Evolutionary conservation across 768 basidiomycete species (phyloP), one percentile per base, ranked within the genome.

Genomic region (Coprinopsis sp.): DNA sequence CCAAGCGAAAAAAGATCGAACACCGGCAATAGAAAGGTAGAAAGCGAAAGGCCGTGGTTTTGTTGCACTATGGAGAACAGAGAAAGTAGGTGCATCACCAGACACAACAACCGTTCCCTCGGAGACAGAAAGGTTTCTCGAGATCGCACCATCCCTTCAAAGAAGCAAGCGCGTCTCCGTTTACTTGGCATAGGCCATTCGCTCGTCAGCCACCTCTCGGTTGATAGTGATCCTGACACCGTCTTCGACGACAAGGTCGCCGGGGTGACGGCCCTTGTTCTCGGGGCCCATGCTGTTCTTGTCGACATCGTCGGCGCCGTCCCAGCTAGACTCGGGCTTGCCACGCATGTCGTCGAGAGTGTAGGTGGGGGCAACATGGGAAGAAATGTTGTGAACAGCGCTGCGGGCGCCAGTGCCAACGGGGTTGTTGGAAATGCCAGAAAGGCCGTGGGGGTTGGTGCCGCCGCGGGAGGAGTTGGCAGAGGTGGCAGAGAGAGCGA

Each of bases 331-430:
- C 48, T 73, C 73, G 18, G 70, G 67, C 55, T 75, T 76, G 37
- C 66, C 51, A 45, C 70, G 70, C 59, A 79, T 74, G 39, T 76
- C 70, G 54, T 81, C 77, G 39, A 79, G 72, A 10, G 79, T 81
- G 49, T 75, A 71, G 30, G 76, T 69, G 64, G 76, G 64, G 57
- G 62, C 27, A 62, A 58, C 30, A 65, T 58, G 51, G 68, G 64
- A 56, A 12, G 68, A 58, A 49, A 68, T 69, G 45, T 68, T 61
- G 63, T 70, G 64, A 24, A 67, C 64, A 14, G 65, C 59, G 37
- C 43, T 52, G 50, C 50, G 51, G 25, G 48, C 55, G 19, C 58
- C 57, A 22, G 60, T 52, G 19, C 46, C 49, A n/a, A 44, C 51
- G 27, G 59, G 58, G 45, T 74, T 65, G 52, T 77, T 72, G n/a